Evolutionary conservation across 164 flowering plant species (phyloP), one percentile per base, ranked within the genome.

Genomic region (Stephania cephalantha): DNA sequence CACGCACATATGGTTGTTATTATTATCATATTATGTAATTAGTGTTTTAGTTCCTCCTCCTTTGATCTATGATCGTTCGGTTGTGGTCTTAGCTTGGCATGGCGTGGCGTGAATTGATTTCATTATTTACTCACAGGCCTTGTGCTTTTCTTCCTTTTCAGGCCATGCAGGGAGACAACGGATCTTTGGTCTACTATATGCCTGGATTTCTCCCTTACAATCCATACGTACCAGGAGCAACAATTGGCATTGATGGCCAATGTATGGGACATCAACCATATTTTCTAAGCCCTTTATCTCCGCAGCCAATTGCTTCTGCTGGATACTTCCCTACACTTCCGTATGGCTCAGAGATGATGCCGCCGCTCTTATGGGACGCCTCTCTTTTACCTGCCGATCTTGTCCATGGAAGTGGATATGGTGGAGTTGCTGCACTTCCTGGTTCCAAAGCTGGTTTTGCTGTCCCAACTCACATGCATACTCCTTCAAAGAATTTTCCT

Each of bases 161-260:
- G 91, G 87, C 76, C 25, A 73, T 86, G 78, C 89, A 84, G 78
- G 84, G 82, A 31, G 89, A 88, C 71, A 84, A 86, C 82, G 88
- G 88, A 68, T 82, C 85, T 65, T 78, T 86, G 44, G 31, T 85
- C 45, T 87, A 81, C 76, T 76, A 84, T 52, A 74, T 79, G 79
- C 88, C 86, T 45, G 82, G 82, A 52, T 87, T 82, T 69, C 70
- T 71, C 78, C 81, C 86, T 65, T 83, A 82, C 67, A 70, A 70
- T 61, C 79, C 88, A 8, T 86, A 79, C 68, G 5, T 81, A 12
- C 84, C 88, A 74, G 75, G 83, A 71, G 72, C 80, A 46, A 72
- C 86, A 35, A 18, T 81, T 77, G 87, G 86, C 71, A 72, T 80
- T 70, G 88, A 85, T 83, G 87, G 85, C 11, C 90, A 88, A 69